Conservation (phyloP, 1,284 basidiomycete species). For the Leccinum griseonigrum region DNA sequence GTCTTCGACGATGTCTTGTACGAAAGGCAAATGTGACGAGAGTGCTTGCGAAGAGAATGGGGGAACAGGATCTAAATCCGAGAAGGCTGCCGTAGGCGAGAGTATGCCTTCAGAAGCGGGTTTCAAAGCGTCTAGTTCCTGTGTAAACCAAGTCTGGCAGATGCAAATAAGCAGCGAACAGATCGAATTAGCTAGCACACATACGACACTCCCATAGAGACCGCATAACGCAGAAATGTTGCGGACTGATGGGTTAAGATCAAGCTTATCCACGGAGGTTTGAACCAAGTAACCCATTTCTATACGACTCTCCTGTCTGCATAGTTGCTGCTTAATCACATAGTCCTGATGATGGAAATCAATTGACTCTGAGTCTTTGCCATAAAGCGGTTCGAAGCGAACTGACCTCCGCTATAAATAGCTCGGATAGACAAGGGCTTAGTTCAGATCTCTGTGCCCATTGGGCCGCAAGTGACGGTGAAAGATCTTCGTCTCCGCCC, state of each 20-base stretch:
- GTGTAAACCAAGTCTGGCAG: conserved; percentile 80
- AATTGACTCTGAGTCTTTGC: conserved; percentile 5
- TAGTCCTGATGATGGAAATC: conserved; percentile 34
- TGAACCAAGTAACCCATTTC: conserved; percentile 66
- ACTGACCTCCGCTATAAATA: conserved; percentile 44
- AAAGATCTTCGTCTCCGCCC: conserved; percentile 37
- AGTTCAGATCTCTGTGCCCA: conserved; percentile 89
- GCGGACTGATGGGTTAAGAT: conserved; percentile 77
- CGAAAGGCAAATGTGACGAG: conserved; percentile 37
- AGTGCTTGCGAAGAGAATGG: conserved; percentile 51
- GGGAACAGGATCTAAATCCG: conserved; percentile 48
- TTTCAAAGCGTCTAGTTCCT: conserved; percentile 66
- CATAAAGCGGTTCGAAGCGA: conserved; percentile 2
- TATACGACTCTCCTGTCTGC: conserved; percentile 72
- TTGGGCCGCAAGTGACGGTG: conserved; percentile 68
- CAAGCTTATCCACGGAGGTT: conserved; percentile 50
- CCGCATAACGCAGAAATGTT: conserved; percentile 78
- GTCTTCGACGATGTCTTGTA: conserved; percentile 27
- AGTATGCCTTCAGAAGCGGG: conserved; percentile 54
- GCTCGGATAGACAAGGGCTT: conserved; percentile 65
- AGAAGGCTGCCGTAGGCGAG: conserved; percentile 47
- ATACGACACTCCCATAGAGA: conserved; percentile 84
- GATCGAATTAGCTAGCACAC: conserved; percentile 28
- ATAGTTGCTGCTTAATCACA: conserved; percentile 54
- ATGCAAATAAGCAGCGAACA: conserved; percentile 7